Evolutionary conservation across 208 protist genomes (phyloP), one percentile per base, ranked within the genome.

Genomic region (Tetramitus jugosus): DNA sequence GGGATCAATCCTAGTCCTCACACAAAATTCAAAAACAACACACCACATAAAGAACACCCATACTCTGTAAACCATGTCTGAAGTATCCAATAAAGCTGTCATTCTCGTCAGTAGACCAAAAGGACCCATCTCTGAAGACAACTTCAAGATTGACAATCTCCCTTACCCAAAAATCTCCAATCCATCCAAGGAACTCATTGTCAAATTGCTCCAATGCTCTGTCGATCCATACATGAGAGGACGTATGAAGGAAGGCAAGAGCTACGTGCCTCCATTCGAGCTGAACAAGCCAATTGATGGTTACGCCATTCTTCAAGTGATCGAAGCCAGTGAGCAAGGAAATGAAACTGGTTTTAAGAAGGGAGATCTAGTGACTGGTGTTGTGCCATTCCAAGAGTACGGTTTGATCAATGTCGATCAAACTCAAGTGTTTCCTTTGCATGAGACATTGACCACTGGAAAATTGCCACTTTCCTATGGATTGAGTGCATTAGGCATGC

Each of bases 401-500:
- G 10, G 10, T 20, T 56, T 20, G 20, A 56, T 56, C 49, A 20
- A 26, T 56, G 20, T 26, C 14, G 49, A 20, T 20, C 14, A 56
- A 56, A 20, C 10, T 10, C 20, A 56, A 56, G 49, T 20, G 10
- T 10, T 26, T 56, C 49, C 10, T 26, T 56, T 20, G 10, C 20
- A 10, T 56, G 20, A 56, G 14, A 56, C 10, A 56, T 20, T 56
- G 14, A 10, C 49, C 49, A 26, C 49, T 26, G 29, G 29, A 7
- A 33, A 62, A 6, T 3, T 62, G 20, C 65, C 65, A 71, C 37
- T 49, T 43, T 49, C 39, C 3, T 71, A 49, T 33, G 43, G 26
- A 49, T 49, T 77, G 17, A n/a, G 46, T 33, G 17, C 14, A 33
- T 42, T 77, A 14, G 72, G 72, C 26, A 62, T 68, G 72, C 33